Base-by-base conservation (phyloP, 2,329 filamentous ascomycete genomes). In the Monilinia laxa region DNA sequence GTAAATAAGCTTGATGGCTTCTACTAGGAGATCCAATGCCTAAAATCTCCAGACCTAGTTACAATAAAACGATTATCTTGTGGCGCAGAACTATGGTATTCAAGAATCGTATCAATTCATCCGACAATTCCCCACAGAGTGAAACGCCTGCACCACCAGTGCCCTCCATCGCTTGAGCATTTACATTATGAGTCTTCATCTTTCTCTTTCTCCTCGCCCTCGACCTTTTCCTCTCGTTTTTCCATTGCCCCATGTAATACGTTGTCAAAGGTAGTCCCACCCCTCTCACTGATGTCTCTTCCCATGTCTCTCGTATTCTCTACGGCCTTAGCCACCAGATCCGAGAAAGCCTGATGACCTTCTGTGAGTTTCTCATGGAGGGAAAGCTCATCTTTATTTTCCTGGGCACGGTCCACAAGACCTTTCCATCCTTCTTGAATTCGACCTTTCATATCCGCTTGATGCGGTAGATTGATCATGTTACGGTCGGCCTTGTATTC, bases 401-500 rank as follows among this genome's bases (percentile, higher is more conserved):
- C 73, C 56, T 73, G 70, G 3, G 71, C 73, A 35, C 71, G 70
- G 64, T 77, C 74, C 16, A 77, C 68, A 11, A 77, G 64, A 11
- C 67, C 69, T 52, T 73, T 74, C 54, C 74, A 75, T 4, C 75
- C 76, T 51, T 71, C 70, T 57, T 74, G 73, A 2, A 72, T 65
- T 12, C 65, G 45, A 5, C 69, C 69, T n/a, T 58, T 47, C 18
- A 69, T 68, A 20, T 73, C 66, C 3, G 60, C 55, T 9, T 45
- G 54, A 9, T 60, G 68, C 4, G 75, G 74, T 7, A 71, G 70
- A 38, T 71, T 66, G 20, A 74, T 56, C 70, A 76, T 75, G 49
- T 75, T 73, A 51, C 74, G 68, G 53, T 77, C 73, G 10, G 66
- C 69, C 60, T 71, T 73, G 52, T 76, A 77, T 53, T 76, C 68